Base-by-base conservation (phyloP, 1,284 basidiomycete genomes). In the Puccinia hordei region DNA sequence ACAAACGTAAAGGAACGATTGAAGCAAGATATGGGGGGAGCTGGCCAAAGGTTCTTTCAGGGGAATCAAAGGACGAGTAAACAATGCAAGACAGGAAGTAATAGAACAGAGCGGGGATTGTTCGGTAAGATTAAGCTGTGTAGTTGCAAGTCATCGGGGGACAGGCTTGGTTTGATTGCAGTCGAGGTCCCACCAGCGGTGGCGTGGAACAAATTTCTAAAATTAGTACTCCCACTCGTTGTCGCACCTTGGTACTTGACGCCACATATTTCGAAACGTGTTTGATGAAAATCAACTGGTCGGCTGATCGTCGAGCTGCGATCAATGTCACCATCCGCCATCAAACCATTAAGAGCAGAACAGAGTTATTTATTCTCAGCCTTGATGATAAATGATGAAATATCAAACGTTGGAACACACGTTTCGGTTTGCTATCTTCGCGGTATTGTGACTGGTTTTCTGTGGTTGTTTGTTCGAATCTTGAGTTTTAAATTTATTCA, bases 131-230 rank as follows among this genome's bases (percentile, higher is more conserved):
- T 41, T 41, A n/a, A n/a, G n/a, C n/a, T n/a, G n/a, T 41, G 38
- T 41, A 6, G 38, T 41, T n/a, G n/a, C n/a, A 57, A 24, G 66
- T 71, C 49, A 71, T 33, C 68, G 38, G 13, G 68, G 68, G 24
- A 71, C 51, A 22, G 68, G 68, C 68, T 71, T 13, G 68, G 68
- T 71, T 53, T 71, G 46, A 71, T 71, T 12, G 46, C 68, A 5
- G 68, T 15, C 24, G 68, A 49, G 27, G 46, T 53, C 30, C 22
- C n/a, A 30, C 27, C 49, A 27, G 68, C 17, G 8, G 41, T 19
- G 10, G 38, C 49, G 41, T 19, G 41, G 68, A 8, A 51, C 30
- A 17, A 33, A 71, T 27, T 49, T 49, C 41, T 53, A 22, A 53
- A 66, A 8, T 66, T 66, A 12, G 6, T 41, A 33, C 17, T 71